These are phyloP conservation scores for Backusella macrospora DNA, from an alignment of 192 early-diverging fungal species.

Conservation along the genomic window DNA sequence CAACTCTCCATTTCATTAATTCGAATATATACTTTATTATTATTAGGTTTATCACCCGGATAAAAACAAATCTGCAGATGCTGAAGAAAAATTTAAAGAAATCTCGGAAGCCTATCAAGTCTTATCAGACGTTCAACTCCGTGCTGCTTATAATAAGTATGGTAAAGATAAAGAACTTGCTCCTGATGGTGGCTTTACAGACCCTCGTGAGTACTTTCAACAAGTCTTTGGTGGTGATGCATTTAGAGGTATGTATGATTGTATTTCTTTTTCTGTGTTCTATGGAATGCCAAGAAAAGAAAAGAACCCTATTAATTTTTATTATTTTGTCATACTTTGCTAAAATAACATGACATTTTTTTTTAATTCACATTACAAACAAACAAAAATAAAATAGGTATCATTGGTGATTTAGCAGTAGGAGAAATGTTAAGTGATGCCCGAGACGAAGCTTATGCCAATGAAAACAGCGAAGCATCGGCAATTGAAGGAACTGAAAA, in stretches of 20 bases:
- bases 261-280: too few relatives aligned
- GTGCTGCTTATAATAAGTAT: slow-evolving; percentile 82
- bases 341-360: too few relatives aligned
- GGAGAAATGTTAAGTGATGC: slow-evolving; percentile 49
- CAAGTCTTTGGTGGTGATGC: slow-evolving; percentile 91
- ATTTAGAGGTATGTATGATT: slow-evolving; percentile 44
- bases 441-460: slow-evolving; percentile 33
- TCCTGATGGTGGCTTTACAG: slow-evolving; percentile 56
- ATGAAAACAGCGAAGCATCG: slow-evolving; percentile 49
- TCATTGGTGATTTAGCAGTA: slow-evolving; percentile 90
- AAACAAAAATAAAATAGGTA: slow-evolving; percentile 43
- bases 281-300: slow-evolving; percentile 4
- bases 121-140: slow-evolving; percentile 77
- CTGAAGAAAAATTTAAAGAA: slow-evolving; percentile 84
- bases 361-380: neutral
- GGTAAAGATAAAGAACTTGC: slow-evolving; percentile 62
- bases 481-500: slow-evolving; percentile 44
- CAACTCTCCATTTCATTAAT: neutral
- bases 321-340: neutral
- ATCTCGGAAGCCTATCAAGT: slow-evolving; percentile 92
- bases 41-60: slow-evolving; percentile 44
- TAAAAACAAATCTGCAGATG: slow-evolving; percentile 59
- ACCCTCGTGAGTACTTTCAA: slow-evolving; percentile 83
- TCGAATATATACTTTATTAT: neutral
- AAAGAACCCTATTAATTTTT: neutral